Evolutionary conservation across 2,329 filamentous ascomycete genomes (phyloP).

Genomic region (Neoarthrinium moseri): DNA sequence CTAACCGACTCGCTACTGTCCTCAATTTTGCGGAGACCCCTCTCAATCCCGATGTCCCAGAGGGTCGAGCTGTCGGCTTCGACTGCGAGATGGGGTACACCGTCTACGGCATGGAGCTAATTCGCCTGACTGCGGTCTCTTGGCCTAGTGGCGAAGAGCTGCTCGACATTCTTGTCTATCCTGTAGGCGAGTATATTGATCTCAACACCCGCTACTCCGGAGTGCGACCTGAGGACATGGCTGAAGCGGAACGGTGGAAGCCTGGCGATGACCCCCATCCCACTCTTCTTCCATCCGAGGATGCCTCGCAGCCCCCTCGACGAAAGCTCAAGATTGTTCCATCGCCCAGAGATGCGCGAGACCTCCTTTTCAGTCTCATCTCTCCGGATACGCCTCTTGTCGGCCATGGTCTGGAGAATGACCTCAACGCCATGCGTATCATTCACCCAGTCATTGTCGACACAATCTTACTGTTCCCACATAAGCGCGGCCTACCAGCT

Average conservation of each 20-base stretch:
- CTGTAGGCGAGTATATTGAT: constrained; percentile 80
- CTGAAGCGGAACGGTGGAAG: constrained; percentile 61
- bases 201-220: constrained; percentile 93
- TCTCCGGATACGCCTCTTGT: constrained; percentile 79
- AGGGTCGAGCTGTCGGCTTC: constrained; percentile 71
- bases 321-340: constrained; percentile 68
- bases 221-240: constrained; percentile 74
- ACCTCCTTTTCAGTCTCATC: constrained; percentile 74
- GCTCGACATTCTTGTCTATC: constrained; percentile 82
- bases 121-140: constrained; percentile 82
- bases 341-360: constrained; percentile 72
- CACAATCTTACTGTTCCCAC: constrained; percentile 81
- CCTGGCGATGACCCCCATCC: constrained; percentile 25
- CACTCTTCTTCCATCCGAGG: constrained; percentile 20
- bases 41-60: constrained; percentile 50
- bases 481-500: constrained; percentile 71
- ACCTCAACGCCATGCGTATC: constrained; percentile 81
- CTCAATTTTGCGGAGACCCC: constrained; percentile 83
- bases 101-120: constrained; percentile 79
- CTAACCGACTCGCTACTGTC: constrained; percentile 72
- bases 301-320: constrained; percentile 24
- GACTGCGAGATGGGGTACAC: constrained; percentile 99
- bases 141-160: constrained; percentile 79
- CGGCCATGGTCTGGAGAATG: constrained; percentile 93
- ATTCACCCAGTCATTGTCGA: constrained; percentile 85